Percentiles rank a stretch among this genome's conserved stretches.
phyloP scores from a whole-genome alignment of 768 basidiomycete genomes.

The Cystoderma amianthinum region DNA sequence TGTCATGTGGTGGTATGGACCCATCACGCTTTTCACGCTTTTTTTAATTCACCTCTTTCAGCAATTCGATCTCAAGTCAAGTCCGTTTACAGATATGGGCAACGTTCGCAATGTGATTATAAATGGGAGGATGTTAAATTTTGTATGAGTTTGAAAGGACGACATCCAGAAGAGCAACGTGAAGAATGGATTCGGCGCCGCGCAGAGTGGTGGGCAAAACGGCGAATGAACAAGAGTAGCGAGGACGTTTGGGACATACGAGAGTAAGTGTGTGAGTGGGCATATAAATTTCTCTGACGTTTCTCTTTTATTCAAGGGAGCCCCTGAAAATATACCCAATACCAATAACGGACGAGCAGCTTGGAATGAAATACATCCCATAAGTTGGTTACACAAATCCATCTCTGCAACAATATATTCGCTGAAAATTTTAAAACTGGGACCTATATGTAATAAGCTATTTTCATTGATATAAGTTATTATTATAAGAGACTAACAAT shows the following conservation, averaged over 20 bases:
- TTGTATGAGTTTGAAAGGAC: constrained; percentile 77
- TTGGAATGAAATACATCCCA: constrained; percentile 3
- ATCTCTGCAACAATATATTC: too few relatives aligned
- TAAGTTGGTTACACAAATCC: too few relatives aligned
- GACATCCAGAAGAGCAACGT: constrained; percentile 70
- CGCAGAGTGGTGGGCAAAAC: constrained; percentile 92
- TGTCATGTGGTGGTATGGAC: constrained; percentile 56
- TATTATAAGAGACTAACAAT: too few relatives aligned
- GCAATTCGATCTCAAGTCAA: constrained; percentile 77
- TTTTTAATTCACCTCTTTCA: constrained; percentile 18
- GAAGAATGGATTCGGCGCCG: constrained; percentile 80
- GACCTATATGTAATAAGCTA: too few relatives aligned
- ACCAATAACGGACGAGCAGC: constrained; percentile 18
- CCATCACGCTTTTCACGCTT: constrained; percentile 6
- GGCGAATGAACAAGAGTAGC: constrained; percentile 72
- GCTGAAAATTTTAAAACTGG: too few relatives aligned
- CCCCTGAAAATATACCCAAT: constrained; percentile 43
- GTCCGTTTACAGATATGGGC: constrained; percentile 82
- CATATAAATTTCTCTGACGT: not conserved
- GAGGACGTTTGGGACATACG: constrained; percentile 94
- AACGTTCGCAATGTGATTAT: constrained; percentile 58
- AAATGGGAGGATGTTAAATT: constrained; percentile 94
- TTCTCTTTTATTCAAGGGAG: constrained; percentile 26
- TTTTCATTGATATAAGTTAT: too few relatives aligned
- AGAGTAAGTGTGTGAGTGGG: constrained; percentile 45